Percentiles rank a stretch among this genome's conserved stretches.
phyloP scores from a whole-genome alignment of 2,329 filamentous ascomycete genomes.

The Emydomyces testavorans region DNA sequence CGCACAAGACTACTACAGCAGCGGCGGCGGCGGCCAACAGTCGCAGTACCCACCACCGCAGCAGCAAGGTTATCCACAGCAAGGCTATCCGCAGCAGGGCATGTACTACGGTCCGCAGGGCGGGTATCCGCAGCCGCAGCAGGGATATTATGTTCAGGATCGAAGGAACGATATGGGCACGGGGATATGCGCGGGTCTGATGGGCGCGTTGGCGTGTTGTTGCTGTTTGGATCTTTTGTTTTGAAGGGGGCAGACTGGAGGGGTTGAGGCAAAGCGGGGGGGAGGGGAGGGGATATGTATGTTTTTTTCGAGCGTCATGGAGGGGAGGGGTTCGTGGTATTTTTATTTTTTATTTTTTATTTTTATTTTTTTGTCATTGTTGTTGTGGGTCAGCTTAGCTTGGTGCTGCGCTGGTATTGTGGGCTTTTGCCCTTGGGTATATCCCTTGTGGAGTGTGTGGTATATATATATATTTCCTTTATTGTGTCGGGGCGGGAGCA shows the following conservation, averaged over 20 bases:
- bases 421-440: no score
- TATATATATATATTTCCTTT: no score
- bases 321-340: no score
- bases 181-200: constrained; percentile 38
- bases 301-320: no score
- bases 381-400: no score
- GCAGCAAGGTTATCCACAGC: constrained; percentile 24
- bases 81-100: constrained; percentile 22
- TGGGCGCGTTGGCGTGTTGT: constrained; percentile 39
- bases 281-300: no score
- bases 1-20: constrained; percentile 28
- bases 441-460: no score
- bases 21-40: constrained; percentile 12
- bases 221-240: constrained; percentile 41
- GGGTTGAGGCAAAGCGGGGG: no score
- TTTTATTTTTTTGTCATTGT: no score
- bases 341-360: no score
- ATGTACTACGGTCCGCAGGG: constrained; percentile 33
- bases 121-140: constrained; percentile 29
- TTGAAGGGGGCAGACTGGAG: constrained; percentile 17
- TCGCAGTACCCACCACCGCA: constrained; percentile 18
- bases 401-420: no score
- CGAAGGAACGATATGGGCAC: constrained; percentile 23
- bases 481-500: no score
- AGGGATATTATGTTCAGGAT: constrained; percentile 30